Evolutionary conservation across 2,329 filamentous ascomycete genomes (phyloP), one percentile per base, ranked within the genome.

Genomic region (Grosmannia clavigera): DNA sequence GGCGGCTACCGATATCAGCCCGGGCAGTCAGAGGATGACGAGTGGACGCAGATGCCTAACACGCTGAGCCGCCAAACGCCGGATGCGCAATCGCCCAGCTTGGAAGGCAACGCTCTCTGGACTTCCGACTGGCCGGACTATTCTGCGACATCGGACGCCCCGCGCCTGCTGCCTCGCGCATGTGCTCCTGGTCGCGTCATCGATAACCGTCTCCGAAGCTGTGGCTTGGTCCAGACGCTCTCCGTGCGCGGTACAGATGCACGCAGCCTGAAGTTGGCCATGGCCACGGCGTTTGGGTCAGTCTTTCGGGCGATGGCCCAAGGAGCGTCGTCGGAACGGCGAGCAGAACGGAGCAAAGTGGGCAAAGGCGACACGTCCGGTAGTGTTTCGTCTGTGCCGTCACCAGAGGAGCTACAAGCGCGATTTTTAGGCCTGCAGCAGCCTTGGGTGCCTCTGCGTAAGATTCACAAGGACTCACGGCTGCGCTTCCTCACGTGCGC

Each of bases 361-460:
- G 22, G 25, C 48, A 27, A 14, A 19, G 29, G 40, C 51, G 22
- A 19, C 38, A 19, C 19, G 22, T 64, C 67, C 62, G 12, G 31
- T 9, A 35, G 35, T 14, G 25, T 48, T 25, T 4, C 31, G 3
- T 50, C 68, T 70, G n/a, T 3, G 67, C 66, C 11, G 3, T 60
- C 55, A 9, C 19, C 60, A n/a, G 61, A 62, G 10, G 60, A 58
- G 38, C 64, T 70, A 5, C 72, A 74, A 12, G 66, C 72, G 5
- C 74, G 74, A 50, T 83, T 79, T 58, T 73, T 85, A 25, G 88
- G 84, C 6, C 75, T 92, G 22, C 78, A 81, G 59, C 84, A 86
- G 52, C 72, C 81, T 0, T 90, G 87, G 80, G 79, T 92, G n/a
- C 88, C 88, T 5, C 75, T 92, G 22, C 82, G 88, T 57, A 92